A percentile compares a stretch with the other conserved stretches of the same genome.
These are phyloP conservation scores for Cyclanthera cordifolia DNA, from an alignment of 306 rosid genomes.

Conservation along the genomic window DNA sequence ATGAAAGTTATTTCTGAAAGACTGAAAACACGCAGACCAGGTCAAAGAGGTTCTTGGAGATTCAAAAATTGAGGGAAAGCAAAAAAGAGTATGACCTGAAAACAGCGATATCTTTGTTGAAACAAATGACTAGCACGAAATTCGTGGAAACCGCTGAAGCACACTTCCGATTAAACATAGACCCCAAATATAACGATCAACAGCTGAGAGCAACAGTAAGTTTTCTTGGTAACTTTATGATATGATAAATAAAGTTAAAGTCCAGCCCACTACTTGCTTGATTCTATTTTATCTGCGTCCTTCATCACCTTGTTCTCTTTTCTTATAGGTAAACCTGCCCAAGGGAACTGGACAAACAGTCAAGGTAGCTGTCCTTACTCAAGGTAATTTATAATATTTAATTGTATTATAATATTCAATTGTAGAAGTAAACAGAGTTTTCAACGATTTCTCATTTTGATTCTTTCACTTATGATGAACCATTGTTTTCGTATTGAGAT, in stretches of 20 bases:
- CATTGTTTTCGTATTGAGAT: background rate
- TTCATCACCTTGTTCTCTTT: background rate
- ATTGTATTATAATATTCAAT: background rate
- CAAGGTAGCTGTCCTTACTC: constrained; percentile 95
- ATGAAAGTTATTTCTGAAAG: background rate
- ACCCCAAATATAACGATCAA: constrained; percentile 94
- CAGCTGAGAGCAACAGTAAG: constrained; percentile 97
- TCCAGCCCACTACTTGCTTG: background rate
- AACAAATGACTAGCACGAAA: constrained; percentile 56
- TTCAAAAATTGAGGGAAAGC: constrained; percentile 74
- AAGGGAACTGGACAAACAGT: constrained; percentile 94
- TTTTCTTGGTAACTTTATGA: background rate
- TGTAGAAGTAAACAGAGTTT: background rate
- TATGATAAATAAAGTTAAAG: background rate
- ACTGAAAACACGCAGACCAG: constrained; percentile 31
- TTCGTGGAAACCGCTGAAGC: constrained; percentile 92
- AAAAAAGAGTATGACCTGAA: constrained; percentile 74
- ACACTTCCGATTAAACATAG: constrained; percentile 95
- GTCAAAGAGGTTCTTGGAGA: constrained; percentile 94
- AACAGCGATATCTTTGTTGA: constrained; percentile 66
- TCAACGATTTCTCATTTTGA: background rate
- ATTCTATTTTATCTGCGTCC: background rate
- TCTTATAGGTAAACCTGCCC: constrained; percentile 70
- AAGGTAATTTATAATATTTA: constrained; percentile 39
- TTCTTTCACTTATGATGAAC: background rate